Evolutionary conservation across 257 asterid species (phyloP).

Genomic region (Jaltomata sinuosa): DNA sequence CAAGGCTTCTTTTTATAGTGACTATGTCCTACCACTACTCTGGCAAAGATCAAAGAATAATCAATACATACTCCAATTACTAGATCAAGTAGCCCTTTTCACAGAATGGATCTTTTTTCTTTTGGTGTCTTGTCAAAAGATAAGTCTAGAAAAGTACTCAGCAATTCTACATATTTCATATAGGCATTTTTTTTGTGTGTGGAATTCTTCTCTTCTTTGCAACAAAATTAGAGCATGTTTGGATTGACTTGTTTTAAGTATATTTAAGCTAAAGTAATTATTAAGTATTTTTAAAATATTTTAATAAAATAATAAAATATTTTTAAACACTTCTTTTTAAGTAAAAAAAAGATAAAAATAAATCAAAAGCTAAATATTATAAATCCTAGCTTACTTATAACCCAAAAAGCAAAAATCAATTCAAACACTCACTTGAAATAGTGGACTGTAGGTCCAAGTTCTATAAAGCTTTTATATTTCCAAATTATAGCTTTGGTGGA

Average conservation of each 20-base stretch:
- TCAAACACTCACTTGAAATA: no score
- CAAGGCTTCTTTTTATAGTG: not conserved
- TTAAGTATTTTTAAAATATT: no score
- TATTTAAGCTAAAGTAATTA: no score
- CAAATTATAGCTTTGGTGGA: not conserved
- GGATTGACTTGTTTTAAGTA: no score
- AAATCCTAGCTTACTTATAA: no score
- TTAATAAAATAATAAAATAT: no score
- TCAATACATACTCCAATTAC: not conserved
- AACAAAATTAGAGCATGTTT: no score
- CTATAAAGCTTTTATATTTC: not conserved
- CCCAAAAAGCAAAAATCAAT: no score
- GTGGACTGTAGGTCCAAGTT: not conserved
- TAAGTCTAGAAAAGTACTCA: not conserved
- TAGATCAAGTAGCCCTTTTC: not conserved
- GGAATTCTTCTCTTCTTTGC: not conserved
- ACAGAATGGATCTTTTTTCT: not conserved
- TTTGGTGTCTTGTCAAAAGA: not conserved
- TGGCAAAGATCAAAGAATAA: not conserved
- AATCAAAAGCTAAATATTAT: no score
- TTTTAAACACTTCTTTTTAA: no score
- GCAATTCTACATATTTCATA: not conserved
- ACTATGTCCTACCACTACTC: not conserved
- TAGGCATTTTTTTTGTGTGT: not conserved
- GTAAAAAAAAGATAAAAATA: no score